Base-by-base conservation (phyloP, 768 basidiomycete genomes). In the Tylopilus balloui region DNA sequence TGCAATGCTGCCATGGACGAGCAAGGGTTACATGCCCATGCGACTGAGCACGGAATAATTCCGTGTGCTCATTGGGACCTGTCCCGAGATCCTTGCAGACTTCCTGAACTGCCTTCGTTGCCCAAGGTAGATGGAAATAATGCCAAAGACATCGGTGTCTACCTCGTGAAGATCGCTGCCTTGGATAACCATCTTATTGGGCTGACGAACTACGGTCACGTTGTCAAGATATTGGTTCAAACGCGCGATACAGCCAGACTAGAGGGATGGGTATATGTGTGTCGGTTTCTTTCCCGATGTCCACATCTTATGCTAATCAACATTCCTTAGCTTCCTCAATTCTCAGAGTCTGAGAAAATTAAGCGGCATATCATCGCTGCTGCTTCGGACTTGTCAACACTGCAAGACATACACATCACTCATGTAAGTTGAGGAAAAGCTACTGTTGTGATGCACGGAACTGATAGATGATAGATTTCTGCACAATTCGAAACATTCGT, bases 401-500 rank as follows among this genome's bases (percentile, higher is more conserved):
- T 78, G 2, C 65, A 65, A 35, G 71, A 70, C 25, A 69, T 86
- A 69, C 73, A 75, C 52, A 87, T 90, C 62, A 88, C 88, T 46
- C 90, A 92, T 71, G 92, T 92, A 69, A 69, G 81, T 64, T 12
- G 37, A 17, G 41, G 14, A 51, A 17, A n/a, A 17, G 25, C 27
- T 6, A 28, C 47, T 37, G 19, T 39, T 13, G 19, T 29, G 35
- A 31, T 32, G 21, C 38, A 15, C 13, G 13, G 3, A 31, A 29
- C 57, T 53, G 39, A 59, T 23, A 19, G 35, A 27, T 13, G 6
- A 37, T 66, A 94, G 84, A 79, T 98, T 45, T 84, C 93, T 14
- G 94, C 89, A 4, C 85, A 90, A 56, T 95, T 86, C 68, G 56
- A 72, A 46, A 83, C 85, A 27, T 93, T 96, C 63, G 81, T 87